Evolutionary conservation across 441 rosid genomes (phyloP).

Genomic region (Macaranga tanarius): DNA sequence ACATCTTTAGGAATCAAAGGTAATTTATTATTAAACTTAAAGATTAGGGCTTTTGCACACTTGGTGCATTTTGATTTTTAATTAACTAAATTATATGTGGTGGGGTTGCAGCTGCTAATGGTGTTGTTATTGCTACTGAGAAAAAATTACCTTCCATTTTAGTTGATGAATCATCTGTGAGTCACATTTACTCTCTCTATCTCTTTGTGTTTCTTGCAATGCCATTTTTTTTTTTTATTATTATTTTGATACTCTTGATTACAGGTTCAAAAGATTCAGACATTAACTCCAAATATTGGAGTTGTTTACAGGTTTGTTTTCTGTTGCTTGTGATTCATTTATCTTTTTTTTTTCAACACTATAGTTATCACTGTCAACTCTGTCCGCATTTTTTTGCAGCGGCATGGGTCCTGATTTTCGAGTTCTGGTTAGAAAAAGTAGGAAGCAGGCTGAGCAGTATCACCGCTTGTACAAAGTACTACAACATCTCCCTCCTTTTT

Average conservation of each 20-base stretch:
- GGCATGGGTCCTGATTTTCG: conserved; percentile 99
- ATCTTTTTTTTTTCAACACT: background rate
- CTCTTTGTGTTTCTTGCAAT: background rate
- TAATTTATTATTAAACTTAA: conserved; percentile 10
- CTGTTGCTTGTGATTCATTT: background rate
- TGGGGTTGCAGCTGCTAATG: conserved; percentile 73
- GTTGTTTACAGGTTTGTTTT: conserved; percentile 87
- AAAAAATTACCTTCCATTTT: conserved; percentile 90
- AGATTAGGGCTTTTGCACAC: background rate
- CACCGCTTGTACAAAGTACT: conserved; percentile 85
- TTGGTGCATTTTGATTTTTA: background rate
- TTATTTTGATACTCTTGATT: background rate
- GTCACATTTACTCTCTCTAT: conserved; percentile 19
- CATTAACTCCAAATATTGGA: conserved; percentile 87
- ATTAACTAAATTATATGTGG: background rate
- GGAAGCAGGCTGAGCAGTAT: conserved; percentile 98
- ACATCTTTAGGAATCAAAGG: conserved; percentile 97
- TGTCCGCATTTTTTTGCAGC: conserved; percentile 41
- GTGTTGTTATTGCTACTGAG: conserved; percentile 94
- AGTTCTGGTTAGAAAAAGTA: conserved; percentile 93
- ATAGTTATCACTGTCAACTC: background rate
- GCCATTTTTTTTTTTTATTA: background rate
- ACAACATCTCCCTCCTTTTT: background rate
- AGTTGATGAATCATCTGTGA: conserved; percentile 88
- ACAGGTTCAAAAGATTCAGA: conserved; percentile 94